A percentile compares a stretch with the other conserved stretches of the same genome.
Conservation (phyloP, 2,329 filamentous ascomycete genomes). For the Phyllosticta citrichinensis region DNA sequence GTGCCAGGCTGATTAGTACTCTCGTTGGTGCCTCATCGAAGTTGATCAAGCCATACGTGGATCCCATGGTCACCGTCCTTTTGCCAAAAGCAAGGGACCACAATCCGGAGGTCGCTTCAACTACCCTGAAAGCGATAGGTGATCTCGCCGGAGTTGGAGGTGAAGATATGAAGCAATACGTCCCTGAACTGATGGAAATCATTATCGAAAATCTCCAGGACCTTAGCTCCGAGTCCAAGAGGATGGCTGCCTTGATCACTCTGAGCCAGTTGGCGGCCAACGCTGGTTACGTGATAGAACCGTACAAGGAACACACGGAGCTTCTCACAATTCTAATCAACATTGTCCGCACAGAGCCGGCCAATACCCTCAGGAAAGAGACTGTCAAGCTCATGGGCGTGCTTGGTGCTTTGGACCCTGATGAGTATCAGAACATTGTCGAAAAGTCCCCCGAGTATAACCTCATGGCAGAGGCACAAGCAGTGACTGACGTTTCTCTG, state of each 20-base stretch:
- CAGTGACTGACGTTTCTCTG: slow-evolving; percentile 82
- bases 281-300: slow-evolving; percentile 93
- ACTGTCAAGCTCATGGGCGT: slow-evolving; percentile 97
- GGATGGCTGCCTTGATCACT: slow-evolving; percentile 82
- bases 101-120: slow-evolving; percentile 81
- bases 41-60: slow-evolving; percentile 91
- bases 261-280: slow-evolving; percentile 90
- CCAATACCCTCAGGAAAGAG: slow-evolving; percentile 76
- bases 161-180: slow-evolving; percentile 85
- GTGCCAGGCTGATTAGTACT: slow-evolving; percentile 82
- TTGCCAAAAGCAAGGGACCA: slow-evolving; percentile 81
- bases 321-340: slow-evolving; percentile 85
- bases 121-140: slow-evolving; percentile 89
- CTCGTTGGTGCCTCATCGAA: slow-evolving; percentile 87
- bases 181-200: slow-evolving; percentile 85
- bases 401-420: slow-evolving; percentile 86
- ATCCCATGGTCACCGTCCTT: slow-evolving; percentile 91
- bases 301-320: slow-evolving; percentile 90
- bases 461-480: slow-evolving; percentile 53
- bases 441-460: slow-evolving; percentile 79
- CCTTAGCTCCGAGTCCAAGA: slow-evolving; percentile 78
- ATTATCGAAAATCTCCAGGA: slow-evolving; percentile 92
- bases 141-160: slow-evolving; percentile 90
- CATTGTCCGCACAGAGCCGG: slow-evolving; percentile 87
- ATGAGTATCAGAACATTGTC: slow-evolving; percentile 91